Percentiles rank a stretch among this genome's conserved stretches.
These are phyloP conservation scores for Talaromyces thailandensis DNA, from an alignment of 495 filamentous ascomycete genomes.

Conservation along the genomic window DNA sequence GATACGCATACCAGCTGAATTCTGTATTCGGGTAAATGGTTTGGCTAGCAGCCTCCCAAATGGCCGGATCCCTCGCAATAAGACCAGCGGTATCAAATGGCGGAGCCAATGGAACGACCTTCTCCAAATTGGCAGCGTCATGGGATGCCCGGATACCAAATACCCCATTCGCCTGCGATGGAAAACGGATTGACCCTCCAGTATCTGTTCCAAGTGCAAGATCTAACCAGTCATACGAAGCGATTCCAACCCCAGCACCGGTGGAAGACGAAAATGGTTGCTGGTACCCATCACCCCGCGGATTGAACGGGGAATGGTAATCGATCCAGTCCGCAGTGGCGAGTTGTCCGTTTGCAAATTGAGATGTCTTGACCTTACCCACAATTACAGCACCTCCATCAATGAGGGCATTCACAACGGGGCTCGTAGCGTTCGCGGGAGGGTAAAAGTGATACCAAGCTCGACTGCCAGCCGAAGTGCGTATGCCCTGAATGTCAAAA, in stretches of 20 bases:
- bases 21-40: constrained; percentile 36
- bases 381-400: constrained; percentile 37
- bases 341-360: constrained; percentile 33
- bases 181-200: constrained; percentile 31
- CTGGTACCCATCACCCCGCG: constrained; percentile 36
- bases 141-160: constrained; percentile 23
- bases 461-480: constrained; percentile 32
- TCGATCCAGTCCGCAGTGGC: constrained; percentile 33
- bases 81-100: constrained; percentile 41
- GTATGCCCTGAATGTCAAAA: constrained; percentile 31
- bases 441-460: constrained; percentile 30
- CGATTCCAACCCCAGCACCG: constrained; percentile 28
- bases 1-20: constrained; percentile 15
- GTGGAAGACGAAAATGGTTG: constrained; percentile 27
- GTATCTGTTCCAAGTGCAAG: constrained; percentile 39
- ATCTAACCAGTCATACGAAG: constrained; percentile 33
- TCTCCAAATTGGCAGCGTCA: constrained; percentile 13
- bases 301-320: constrained; percentile 34
- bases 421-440: constrained; percentile 18
- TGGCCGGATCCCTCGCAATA: constrained; percentile 32
- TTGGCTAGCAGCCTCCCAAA: constrained; percentile 36
- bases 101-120: constrained; percentile 35
- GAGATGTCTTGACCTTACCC: constrained; percentile 38
- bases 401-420: constrained; percentile 28
- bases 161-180: constrained; percentile 24